Base-by-base conservation (phyloP, 306 rosid species). In the Macrotyloma uniflorum region DNA sequence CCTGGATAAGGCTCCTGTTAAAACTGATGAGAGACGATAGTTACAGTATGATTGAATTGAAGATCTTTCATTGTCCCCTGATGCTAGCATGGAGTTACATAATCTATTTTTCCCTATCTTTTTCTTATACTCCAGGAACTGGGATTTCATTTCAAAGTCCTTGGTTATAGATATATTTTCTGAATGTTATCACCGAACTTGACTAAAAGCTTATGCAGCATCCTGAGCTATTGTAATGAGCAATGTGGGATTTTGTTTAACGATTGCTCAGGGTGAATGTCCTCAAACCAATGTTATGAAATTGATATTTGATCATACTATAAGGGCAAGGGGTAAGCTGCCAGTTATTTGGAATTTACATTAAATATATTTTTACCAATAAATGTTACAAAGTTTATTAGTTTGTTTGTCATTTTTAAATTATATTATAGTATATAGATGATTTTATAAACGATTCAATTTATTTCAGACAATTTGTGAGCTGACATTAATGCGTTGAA, bases 1-100 rank as follows among this genome's bases (percentile, higher is more conserved):
- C 57, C 82, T 93, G 83, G 96, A 93, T 38, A 85, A 92, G 72
- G 93, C 89, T 84, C 96, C 97, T 76, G 86, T 93, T 74, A 88
- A 86, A 84, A 79, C 90, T 20, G 79, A 83, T 19, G 89, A 87
- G 73, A 84, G 77, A 68, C 80, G 72, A 73, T 85, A 79, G 80
- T 8, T 49, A n/a, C 6, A 57, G 33, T 20, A 53, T 57, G 36
- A 46, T 77, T 69, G 53, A 69, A 54, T 77, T 62, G 53, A 68
- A 46, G 70, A 71, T 40, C 32, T 75, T 51, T 40, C 72, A 70
- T 33, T 30, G 24, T 49, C 16, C 28, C 55, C 4, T 30, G 54
- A 76, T 70, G 62, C 63, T 20, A 66, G n/a, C 32, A 24, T 71
- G 12, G 6, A 66, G 22, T 67, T 77, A 74, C 79, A 73, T 46